Base-by-base conservation (phyloP, 1,284 basidiomycete genomes). In the Ganoderma lingzhi region DNA sequence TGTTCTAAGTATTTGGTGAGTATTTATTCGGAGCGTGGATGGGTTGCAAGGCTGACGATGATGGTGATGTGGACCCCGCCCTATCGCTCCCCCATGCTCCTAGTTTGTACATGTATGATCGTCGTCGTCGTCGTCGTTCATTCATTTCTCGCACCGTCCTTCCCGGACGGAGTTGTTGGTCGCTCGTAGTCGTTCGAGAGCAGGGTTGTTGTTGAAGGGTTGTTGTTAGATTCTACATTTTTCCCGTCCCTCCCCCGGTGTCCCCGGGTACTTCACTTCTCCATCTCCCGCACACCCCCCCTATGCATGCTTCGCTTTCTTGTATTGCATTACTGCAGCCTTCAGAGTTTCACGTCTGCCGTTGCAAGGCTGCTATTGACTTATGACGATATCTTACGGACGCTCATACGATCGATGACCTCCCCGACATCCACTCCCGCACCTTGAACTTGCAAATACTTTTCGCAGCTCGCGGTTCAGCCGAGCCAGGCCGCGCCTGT, bases 91-190 rank as follows among this genome's bases (percentile, higher is more conserved):
- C n/a, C 1, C 15, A 23, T 15, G 37, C 10, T 44, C 14, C 37
- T 39, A 68, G 68, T 51, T 32, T 72, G 71, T 72, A 70, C 61
- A 59, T 42, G 28, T 68, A 70, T 70, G 66, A 35, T 64, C n/a
- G n/a, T 37, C 63, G 41, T 37, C 23, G n/a, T n/a, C n/a, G 44
- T 45, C 48, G 64, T 61, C 65, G 65, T 53, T 65, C 67, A 39
- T 51, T 62, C 56, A 53, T 42, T 61, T 63, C 1, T 56, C 53
- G 53, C 53, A 53, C 28, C 6, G 53, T 56, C 30, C 10, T 35
- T 56, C 30, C 14, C 28, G 53, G 28, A 53, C 6, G 53, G 15
- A 6, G 48, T 51, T 51, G 23, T 51, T 51, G 48, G 48, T 23
- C 19, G 30, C 15, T 28, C 30, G 53, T 35, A 45, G 41, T 51